Percentiles rank a stretch among this genome's conserved stretches.
Conservation (phyloP, 345 rosid genomes). For the Iberis pinnata region DNA sequence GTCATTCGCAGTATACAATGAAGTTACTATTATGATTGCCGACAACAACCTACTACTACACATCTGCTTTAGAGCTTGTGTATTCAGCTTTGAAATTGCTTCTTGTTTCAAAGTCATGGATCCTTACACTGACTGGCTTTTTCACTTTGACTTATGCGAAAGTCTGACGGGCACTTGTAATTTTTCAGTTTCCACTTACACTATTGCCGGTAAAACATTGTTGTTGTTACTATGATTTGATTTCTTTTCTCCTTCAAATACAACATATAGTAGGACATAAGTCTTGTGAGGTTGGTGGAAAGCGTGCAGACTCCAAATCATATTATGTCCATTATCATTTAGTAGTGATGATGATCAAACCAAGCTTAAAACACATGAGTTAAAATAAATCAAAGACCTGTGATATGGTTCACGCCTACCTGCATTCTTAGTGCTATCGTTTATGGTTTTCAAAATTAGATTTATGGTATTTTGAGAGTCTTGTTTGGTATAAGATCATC, state of each 20-base stretch:
- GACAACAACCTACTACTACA: no score
- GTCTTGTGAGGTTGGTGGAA: no score
- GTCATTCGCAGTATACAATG: no score
- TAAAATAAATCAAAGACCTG: conserved; percentile 35
- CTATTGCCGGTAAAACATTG: conserved; percentile 38
- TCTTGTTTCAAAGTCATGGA: no score
- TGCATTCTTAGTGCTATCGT: conserved; percentile 66
- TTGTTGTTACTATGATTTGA: no score
- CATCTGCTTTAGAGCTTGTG: no score
- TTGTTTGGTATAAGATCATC: conserved; percentile 96
- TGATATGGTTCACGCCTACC: conserved; percentile 71
- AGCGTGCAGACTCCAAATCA: no score
- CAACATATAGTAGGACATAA: no score
- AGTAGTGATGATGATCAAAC: conserved; percentile 11
- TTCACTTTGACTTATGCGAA: conserved; percentile 38
- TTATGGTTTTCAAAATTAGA: conserved; percentile 89
- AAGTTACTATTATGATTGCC: no score
- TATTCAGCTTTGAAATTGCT: no score
- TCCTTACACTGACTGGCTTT: no score
- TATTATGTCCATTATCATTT: conserved; percentile 8
- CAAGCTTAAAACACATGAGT: conserved; percentile 3
- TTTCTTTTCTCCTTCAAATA: no score
- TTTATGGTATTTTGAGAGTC: conserved; percentile 81
- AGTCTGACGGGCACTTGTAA: conserved; percentile 34
- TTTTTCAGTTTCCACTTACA: conserved; percentile 38